phyloP scores from a whole-genome alignment of 345 rosid species.

The Brassica incana region DNA sequence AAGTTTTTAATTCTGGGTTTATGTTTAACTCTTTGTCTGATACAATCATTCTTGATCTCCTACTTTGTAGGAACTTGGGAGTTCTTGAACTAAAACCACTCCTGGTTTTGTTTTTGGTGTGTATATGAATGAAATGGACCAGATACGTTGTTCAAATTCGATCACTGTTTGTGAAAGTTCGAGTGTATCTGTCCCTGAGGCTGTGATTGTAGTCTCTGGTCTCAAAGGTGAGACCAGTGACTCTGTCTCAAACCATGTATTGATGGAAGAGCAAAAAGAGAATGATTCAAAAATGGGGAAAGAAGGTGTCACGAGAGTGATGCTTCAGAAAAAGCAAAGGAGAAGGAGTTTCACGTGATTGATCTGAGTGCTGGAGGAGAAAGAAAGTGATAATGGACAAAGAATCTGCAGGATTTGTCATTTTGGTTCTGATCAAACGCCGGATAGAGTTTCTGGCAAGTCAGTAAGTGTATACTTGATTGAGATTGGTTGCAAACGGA shows the following conservation, averaged over 20 bases:
- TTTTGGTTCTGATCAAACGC: constrained; percentile 42
- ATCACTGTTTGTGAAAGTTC: constrained; percentile 36
- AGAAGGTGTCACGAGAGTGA: constrained; percentile 41
- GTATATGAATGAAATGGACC: constrained; percentile 44
- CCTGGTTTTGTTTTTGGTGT: background rate
- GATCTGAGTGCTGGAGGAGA: constrained; percentile 45
- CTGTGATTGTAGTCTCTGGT: constrained; percentile 28
- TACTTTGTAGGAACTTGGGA: constrained; percentile 23
- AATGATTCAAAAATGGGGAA: constrained; percentile 19
- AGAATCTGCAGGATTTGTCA: constrained; percentile 86
- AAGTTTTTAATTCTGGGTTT: constrained; percentile 9
- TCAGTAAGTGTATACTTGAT: constrained; percentile 47
- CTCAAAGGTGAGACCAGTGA: constrained; percentile 36
- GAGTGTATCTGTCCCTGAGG: constrained; percentile 30
- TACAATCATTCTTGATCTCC: background rate
- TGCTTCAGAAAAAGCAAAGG: constrained; percentile 37
- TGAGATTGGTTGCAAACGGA: constrained; percentile 85
- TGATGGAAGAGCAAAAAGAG: constrained; percentile 27
- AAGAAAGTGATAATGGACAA: constrained; percentile 45
- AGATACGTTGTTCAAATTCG: constrained; percentile 25
- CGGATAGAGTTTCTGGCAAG: constrained; percentile 8
- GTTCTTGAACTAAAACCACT: background rate
- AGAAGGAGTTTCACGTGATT: constrained; percentile 46
- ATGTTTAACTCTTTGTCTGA: background rate
- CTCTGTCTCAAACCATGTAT: constrained; percentile 26